These are phyloP conservation scores for Marchantia polymorpha DNA, from an alignment of 225 moss, liverwort and hornwort species.

Conservation along the genomic window DNA sequence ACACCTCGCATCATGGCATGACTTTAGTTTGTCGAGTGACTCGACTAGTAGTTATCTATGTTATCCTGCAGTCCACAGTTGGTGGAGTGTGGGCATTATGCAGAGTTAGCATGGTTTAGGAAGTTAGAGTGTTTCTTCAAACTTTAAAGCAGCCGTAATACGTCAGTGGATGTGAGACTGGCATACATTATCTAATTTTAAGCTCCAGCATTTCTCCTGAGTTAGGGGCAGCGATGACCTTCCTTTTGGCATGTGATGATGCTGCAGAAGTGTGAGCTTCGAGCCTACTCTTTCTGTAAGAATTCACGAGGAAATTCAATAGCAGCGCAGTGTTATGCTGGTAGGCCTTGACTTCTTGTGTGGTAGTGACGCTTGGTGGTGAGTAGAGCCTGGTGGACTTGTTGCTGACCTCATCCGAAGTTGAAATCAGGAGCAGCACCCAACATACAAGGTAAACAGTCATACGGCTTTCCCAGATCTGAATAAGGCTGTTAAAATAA, in stretches of 20 bases:
- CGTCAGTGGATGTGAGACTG: constrained; percentile 12
- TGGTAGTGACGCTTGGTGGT: constrained; percentile 39
- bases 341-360: constrained; percentile 33
- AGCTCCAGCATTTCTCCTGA: constrained; percentile 14
- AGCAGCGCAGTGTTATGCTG: constrained; percentile 38
- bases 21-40: neutral
- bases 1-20: constrained; percentile 10
- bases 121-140: constrained; percentile 7
- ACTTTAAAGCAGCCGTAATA: constrained; percentile 7
- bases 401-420: constrained; percentile 28
- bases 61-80: constrained; percentile 6
- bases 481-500: neutral
- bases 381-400: constrained; percentile 38
- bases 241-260: constrained; percentile 45
- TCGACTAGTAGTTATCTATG: constrained; percentile 7
- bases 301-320: constrained; percentile 24
- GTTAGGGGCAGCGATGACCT: constrained; percentile 37
- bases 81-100: neutral
- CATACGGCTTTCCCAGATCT: neutral
- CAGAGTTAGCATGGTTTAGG: constrained; percentile 10
- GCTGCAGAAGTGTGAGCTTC: constrained; percentile 40
- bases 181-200: constrained; percentile 19
- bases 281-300: constrained; percentile 33
- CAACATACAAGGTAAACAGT: constrained; percentile 26
- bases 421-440: constrained; percentile 24